Base-by-base conservation (phyloP, 192 early-diverging fungal genomes). In the Entomortierella parvispora region DNA sequence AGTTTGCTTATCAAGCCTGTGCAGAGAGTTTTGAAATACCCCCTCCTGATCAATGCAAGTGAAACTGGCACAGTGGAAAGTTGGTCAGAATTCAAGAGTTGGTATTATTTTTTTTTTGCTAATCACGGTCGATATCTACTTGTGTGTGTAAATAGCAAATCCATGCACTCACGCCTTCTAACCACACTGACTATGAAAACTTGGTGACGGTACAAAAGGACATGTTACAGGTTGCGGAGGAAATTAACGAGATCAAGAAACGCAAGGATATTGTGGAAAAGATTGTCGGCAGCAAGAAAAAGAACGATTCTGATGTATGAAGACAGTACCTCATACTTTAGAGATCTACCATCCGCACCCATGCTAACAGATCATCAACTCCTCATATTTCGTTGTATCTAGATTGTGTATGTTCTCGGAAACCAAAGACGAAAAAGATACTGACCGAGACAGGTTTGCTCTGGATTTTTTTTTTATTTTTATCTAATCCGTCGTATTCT, bases 11-110 rank as follows among this genome's bases (percentile, higher is more conserved):
- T 99, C 79, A 99, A 99, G 69, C 97, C 97, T 15, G 95, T 99
- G 9, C 97, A 99, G 79, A 87, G 97, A 33, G 93, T 99, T n/a
- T 82, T 99, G n/a, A 96, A 96, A 80, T 97, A 97, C 72, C 97
- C 97, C 2, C 81, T 99, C 3, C 80, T 98, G 54, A 81, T 98
- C 34, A 89, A 90, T 60, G 88, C 89, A 84, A 56, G 58, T 28
- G 8, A 26, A 44, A 48, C 20, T 62, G 49, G 37, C 43, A 4
- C 43, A 23, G 4, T 12, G 11, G 7, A 22, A 18, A 50, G 25
- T 12, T 9, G 26, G 14, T 8, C 53, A 52, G 45, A 50, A 50
- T 14, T 44, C 65, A 56, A 40, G 17, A 44, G 17, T 33, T 68
- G 22, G 55, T 49, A 47, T 34, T 44, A 3, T 47, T 68, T 40